A percentile compares a stretch with the other conserved stretches of the same genome.
phyloP scores from a whole-genome alignment of 2,329 filamentous ascomycete species.

The Penicillium sp. region DNA sequence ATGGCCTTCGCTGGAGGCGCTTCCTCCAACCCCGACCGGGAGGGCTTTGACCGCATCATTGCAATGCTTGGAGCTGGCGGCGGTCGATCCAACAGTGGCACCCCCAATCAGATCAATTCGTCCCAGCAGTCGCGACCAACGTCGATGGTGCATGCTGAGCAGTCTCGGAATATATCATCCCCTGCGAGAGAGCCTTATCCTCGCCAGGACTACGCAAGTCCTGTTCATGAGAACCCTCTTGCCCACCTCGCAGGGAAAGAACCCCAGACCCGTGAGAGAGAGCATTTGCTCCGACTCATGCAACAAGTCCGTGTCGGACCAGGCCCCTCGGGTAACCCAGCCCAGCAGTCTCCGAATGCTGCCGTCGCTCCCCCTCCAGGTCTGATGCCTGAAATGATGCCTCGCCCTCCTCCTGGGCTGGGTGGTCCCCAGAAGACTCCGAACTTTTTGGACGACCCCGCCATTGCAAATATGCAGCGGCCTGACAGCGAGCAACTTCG shows the following conservation, averaged over 20 bases:
- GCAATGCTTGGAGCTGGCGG: slow-evolving; percentile 73
- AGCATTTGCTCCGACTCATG: slow-evolving; percentile 85
- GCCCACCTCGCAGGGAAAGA: slow-evolving; percentile 38
- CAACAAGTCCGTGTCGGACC: slow-evolving; percentile 51
- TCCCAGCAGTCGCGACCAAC: slow-evolving; percentile 31
- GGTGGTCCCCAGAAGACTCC: slow-evolving; percentile 34
- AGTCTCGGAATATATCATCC: slow-evolving; percentile 31
- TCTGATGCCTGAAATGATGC: slow-evolving; percentile 38
- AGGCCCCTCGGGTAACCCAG: slow-evolving; percentile 25
- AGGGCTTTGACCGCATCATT: slow-evolving; percentile 79
- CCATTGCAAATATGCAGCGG: slow-evolving; percentile 43
- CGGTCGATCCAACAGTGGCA: slow-evolving; percentile 46
- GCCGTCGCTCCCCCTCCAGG: slow-evolving; percentile 34
- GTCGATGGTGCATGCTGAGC: slow-evolving; percentile 32
- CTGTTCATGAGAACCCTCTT: slow-evolving; percentile 29
- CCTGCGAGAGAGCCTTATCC: slow-evolving; percentile 31
- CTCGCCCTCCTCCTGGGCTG: slow-evolving; percentile 35
- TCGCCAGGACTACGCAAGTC: slow-evolving; percentile 33
- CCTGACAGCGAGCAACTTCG: slow-evolving; percentile 38
- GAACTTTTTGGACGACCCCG: slow-evolving; percentile 44
- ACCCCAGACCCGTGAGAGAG: slow-evolving; percentile 61
- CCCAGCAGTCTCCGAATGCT: slow-evolving; percentile 28
- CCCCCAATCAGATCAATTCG: slow-evolving; percentile 42
- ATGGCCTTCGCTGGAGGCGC: slow-evolving; percentile 21
- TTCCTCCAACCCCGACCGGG: slow-evolving; percentile 64